A percentile compares a stretch with the other conserved stretches of the same genome.
These are phyloP conservation scores for Pseudocercospora fuligena DNA, from an alignment of 2,329 filamentous ascomycete genomes.

Conservation along the genomic window DNA sequence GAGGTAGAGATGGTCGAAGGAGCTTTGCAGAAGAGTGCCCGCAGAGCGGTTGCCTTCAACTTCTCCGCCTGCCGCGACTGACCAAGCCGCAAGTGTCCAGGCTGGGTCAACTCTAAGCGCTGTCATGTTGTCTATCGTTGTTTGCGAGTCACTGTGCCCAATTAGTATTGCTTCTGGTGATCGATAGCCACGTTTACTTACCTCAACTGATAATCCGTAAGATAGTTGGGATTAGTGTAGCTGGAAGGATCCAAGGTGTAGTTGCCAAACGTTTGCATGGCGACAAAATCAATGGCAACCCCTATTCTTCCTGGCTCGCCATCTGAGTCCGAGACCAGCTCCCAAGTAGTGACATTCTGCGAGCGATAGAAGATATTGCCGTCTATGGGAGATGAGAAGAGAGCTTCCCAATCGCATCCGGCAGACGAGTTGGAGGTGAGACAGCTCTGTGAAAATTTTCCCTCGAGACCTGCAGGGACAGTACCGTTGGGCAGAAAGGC, in stretches of 20 bases:
- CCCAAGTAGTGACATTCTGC: constrained; percentile 23
- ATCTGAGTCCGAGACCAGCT: constrained; percentile 11
- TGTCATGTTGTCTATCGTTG: not conserved
- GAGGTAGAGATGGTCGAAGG: not conserved
- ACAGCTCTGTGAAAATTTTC: constrained; percentile 18
- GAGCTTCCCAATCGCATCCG: constrained; percentile 24
- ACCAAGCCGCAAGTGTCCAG: constrained; percentile 33
- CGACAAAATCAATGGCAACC: constrained; percentile 22
- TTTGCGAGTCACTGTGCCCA: not conserved
- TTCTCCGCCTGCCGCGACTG: constrained; percentile 23
- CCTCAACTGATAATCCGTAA: not conserved
- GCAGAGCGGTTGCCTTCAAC: constrained; percentile 18
- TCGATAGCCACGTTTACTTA: not conserved
- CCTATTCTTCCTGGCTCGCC: not conserved
- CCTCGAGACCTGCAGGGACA: constrained; percentile 19
- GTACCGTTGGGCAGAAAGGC: constrained; percentile 28
- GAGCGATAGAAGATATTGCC: constrained; percentile 15
- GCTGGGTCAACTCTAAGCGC: constrained; percentile 8
- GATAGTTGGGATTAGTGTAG: constrained; percentile 25
- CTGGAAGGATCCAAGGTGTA: constrained; percentile 34
- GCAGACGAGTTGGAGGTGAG: constrained; percentile 9
- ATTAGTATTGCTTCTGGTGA: not conserved
- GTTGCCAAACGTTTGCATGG: constrained; percentile 29
- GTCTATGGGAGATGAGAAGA: constrained; percentile 18
- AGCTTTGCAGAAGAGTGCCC: not conserved